Evolutionary conservation across 768 basidiomycete species (phyloP).

Genomic region (Suillus variegatus): DNA sequence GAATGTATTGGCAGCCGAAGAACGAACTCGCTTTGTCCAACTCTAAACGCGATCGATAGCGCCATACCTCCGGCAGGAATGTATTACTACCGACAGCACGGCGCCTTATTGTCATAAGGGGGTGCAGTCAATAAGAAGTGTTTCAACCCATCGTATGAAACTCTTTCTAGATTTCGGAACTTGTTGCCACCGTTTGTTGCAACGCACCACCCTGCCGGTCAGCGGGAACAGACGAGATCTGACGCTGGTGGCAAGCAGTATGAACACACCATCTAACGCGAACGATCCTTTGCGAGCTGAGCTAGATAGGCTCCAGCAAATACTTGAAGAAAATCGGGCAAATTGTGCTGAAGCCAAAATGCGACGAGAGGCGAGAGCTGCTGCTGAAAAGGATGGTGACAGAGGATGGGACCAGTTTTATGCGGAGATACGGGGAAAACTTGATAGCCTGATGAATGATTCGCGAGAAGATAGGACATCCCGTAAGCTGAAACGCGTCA

Average conservation of each 20-base stretch:
- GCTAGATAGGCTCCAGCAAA: slow-evolving; percentile 4
- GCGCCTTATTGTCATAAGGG: not conserved
- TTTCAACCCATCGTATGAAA: not conserved
- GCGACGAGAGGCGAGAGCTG: not conserved
- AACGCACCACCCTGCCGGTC: not conserved
- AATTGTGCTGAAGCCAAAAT: slow-evolving; percentile 4
- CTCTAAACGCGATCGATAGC: slow-evolving; percentile 1
- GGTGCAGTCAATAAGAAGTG: not conserved
- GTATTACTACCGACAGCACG: not conserved
- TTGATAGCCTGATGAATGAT: not conserved
- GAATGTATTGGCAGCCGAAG: not conserved
- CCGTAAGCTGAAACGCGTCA: slow-evolving; percentile 1
- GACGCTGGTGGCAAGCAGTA: not conserved
- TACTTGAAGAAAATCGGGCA: slow-evolving; percentile 7
- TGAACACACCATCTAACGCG: not conserved
- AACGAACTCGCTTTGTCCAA: not conserved
- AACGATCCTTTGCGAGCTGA: not conserved
- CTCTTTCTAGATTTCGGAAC: not conserved
- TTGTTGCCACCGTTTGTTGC: not conserved
- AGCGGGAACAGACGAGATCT: not conserved
- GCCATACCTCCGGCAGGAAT: not conserved
- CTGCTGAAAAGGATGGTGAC: not conserved
- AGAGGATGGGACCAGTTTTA: not conserved
- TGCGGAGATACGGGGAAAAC: slow-evolving; percentile 1
- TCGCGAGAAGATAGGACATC: slow-evolving; percentile 1